Evolutionary conservation across 179 eudicot genomes (phyloP).

Genomic region (Camellia oleifera): DNA sequence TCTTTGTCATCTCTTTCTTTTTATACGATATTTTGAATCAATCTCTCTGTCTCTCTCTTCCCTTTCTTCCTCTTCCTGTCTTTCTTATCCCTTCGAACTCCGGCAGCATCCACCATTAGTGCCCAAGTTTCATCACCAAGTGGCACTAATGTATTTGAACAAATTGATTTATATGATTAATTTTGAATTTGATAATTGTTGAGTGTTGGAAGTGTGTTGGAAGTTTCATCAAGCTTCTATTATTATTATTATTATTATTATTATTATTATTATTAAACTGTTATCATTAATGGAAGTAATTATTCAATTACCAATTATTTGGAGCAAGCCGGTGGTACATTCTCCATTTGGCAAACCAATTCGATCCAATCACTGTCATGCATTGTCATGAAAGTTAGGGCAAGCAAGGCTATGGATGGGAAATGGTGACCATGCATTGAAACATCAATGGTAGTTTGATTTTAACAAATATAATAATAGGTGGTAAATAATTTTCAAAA

Average conservation of each 20-base stretch:
- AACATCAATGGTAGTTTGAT: too few relatives aligned
- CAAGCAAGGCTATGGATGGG: neutral
- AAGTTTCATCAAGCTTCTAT: neutral
- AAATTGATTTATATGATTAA: neutral
- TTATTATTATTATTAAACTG: too few relatives aligned
- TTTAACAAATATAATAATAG: too few relatives aligned
- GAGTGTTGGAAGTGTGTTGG: neutral
- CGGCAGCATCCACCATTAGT: too few relatives aligned
- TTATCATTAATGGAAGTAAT: neutral
- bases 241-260: neutral
- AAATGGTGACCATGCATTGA: too few relatives aligned
- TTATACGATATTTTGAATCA: too few relatives aligned
- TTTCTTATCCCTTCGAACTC: too few relatives aligned
- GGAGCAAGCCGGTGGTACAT: slow-evolving; percentile 3
- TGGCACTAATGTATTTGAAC: neutral
- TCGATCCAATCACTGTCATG: neutral
- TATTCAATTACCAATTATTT: neutral
- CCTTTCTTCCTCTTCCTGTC: too few relatives aligned
- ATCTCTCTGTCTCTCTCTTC: too few relatives aligned
- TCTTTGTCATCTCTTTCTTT: too few relatives aligned
- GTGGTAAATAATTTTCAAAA: too few relatives aligned
- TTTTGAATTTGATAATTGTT: neutral
- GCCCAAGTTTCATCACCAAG: neutral
- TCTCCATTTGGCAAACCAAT: neutral
- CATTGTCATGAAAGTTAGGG: neutral